phyloP scores from a whole-genome alignment of 2,329 filamentous ascomycete genomes.

The Bimuria novae-zelandiae region DNA sequence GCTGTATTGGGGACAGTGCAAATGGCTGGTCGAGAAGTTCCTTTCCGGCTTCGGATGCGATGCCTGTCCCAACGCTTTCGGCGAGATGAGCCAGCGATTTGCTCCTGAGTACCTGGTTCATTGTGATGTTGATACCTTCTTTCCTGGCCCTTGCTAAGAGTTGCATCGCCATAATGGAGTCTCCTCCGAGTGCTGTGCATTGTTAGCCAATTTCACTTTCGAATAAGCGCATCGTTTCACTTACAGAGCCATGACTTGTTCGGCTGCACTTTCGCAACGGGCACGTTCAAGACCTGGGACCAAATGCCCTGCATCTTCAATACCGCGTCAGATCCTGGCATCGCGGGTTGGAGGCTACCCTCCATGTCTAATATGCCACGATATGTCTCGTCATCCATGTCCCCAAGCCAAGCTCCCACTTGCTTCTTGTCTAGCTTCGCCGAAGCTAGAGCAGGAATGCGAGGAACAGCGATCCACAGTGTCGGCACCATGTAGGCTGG shows the following conservation, averaged over 20 bases:
- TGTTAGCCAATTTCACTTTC: neutral
- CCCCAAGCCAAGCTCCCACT: constrained; percentile 52
- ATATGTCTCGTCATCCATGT: constrained; percentile 46
- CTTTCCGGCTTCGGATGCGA: constrained; percentile 10
- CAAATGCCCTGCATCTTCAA: constrained; percentile 44
- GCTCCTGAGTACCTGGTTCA: constrained; percentile 40
- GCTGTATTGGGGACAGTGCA: constrained; percentile 52
- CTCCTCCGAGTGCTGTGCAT: constrained; percentile 39
- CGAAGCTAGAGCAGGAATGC: constrained; percentile 35
- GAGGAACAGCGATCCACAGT: constrained; percentile 45
- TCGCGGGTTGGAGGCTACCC: constrained; percentile 23
- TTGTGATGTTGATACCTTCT: constrained; percentile 35
- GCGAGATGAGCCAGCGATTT: constrained; percentile 38
- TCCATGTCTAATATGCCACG: constrained; percentile 47
- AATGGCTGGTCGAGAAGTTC: constrained; percentile 43
- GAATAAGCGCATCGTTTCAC: constrained; percentile 4
- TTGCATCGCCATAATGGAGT: constrained; percentile 42
- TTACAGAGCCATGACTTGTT: constrained; percentile 39
- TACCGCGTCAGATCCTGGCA: constrained; percentile 17
- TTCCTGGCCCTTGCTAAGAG: constrained; percentile 36
- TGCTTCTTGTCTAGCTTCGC: constrained; percentile 39
- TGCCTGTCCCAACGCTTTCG: constrained; percentile 19
- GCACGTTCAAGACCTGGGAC: constrained; percentile 48
- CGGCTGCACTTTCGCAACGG: constrained; percentile 28
- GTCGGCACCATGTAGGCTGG: constrained; percentile 40